These are phyloP conservation scores for Rhazya stricta DNA, from an alignment of 257 asterid genomes.

Conservation along the genomic window DNA sequence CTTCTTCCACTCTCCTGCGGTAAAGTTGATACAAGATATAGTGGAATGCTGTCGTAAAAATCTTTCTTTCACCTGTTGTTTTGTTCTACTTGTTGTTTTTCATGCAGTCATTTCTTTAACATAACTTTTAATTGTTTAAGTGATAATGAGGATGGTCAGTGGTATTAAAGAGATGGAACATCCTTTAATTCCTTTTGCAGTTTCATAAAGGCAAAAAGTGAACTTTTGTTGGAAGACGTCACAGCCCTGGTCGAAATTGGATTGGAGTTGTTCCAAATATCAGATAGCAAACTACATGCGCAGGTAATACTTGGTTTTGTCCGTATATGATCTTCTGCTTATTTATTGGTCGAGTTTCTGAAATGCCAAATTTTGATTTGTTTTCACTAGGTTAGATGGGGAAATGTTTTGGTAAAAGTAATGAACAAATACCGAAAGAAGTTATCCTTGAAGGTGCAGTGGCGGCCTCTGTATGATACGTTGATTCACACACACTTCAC, in stretches of 20 bases:
- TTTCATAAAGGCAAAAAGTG: constrained; percentile 86
- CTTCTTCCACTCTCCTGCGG: background rate
- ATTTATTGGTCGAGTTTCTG: constrained; percentile 20
- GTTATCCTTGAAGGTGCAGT: constrained; percentile 65
- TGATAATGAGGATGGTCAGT: background rate
- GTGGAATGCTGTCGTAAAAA: background rate
- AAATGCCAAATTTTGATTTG: constrained; percentile 24
- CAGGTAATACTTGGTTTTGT: constrained; percentile 53
- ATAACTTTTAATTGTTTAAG: background rate
- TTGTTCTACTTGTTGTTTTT: background rate
- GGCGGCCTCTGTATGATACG: constrained; percentile 87
- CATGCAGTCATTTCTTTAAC: background rate
- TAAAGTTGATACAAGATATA: background rate
- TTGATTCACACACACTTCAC: constrained; percentile 79
- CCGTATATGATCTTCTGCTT: constrained; percentile 11
- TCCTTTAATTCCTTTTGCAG: constrained; percentile 41
- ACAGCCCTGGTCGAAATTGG: constrained; percentile 58
- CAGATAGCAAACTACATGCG: constrained; percentile 69
- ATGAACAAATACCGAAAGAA: constrained; percentile 80
- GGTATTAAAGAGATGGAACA: constrained; percentile 20
- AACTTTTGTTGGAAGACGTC: constrained; percentile 72
- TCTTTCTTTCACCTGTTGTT: background rate
- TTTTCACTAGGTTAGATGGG: constrained; percentile 90
- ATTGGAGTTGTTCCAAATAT: constrained; percentile 57
- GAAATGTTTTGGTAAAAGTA: constrained; percentile 69